These are phyloP conservation scores for Karstenula rhodostoma DNA, from an alignment of 2,329 filamentous ascomycete genomes.

Conservation along the genomic window DNA sequence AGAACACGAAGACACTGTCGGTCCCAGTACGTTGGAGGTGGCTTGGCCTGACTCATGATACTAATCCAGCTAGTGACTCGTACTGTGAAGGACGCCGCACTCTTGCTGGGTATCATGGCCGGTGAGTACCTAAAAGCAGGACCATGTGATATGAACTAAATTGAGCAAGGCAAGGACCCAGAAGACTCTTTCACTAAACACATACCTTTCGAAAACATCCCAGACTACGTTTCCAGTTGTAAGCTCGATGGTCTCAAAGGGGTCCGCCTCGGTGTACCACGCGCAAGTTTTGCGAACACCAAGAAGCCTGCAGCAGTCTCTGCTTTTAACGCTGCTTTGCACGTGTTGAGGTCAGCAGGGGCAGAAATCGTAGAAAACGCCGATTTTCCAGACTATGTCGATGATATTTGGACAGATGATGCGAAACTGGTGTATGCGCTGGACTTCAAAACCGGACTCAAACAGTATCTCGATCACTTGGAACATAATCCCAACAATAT, in stretches of 20 bases:
- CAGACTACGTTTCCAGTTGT: not conserved
- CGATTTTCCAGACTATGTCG: not conserved
- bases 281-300: not conserved
- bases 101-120: conserved; percentile 63
- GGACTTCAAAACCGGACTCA: not conserved
- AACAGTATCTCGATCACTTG: not conserved
- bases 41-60: too few species aligned
- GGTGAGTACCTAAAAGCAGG: conserved; percentile 34
- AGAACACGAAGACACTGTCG: conserved; percentile 60
- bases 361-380: not conserved
- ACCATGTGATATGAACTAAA: too few species aligned
- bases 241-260: not conserved
- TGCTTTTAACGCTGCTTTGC: not conserved
- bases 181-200: not conserved
- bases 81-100: conserved; percentile 63
- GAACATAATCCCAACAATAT: conserved; percentile 3
- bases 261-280: not conserved
- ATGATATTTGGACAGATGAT: not conserved
- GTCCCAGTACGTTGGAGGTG: conserved; percentile 44
- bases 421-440: not conserved
- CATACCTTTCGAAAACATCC: not conserved
- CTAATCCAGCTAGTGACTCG: conserved; percentile 48
- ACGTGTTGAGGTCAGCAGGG: not conserved
- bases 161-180: not conserved
- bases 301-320: not conserved